These are phyloP conservation scores for Stephanodiscus minutulus DNA, from an alignment of 108 stramenopile species.

Conservation along the genomic window DNA sequence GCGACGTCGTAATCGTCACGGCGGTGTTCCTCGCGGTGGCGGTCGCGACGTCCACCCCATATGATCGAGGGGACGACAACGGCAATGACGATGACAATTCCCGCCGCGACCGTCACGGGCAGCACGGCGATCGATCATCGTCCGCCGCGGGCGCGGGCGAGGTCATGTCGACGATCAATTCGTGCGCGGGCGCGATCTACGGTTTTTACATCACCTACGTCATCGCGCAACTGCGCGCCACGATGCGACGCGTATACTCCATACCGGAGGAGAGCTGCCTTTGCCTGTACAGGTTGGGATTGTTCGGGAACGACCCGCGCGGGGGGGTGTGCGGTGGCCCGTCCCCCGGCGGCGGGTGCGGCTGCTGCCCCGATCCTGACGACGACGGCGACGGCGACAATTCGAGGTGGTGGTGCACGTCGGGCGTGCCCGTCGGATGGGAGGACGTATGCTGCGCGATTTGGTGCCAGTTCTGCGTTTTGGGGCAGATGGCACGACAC, in stretches of 20 bases:
- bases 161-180: constrained; percentile 24
- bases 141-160: constrained; percentile 11
- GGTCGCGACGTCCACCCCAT: background rate
- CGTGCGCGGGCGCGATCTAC: constrained; percentile 7
- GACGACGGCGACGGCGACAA: too few species aligned
- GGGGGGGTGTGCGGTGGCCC: constrained; percentile 26
- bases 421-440: constrained; percentile 48
- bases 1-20: constrained; percentile 23
- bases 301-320: constrained; percentile 23
- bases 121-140: background rate
- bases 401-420: constrained; percentile 17
- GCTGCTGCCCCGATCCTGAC: background rate
- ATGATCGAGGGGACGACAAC: constrained; percentile 1
- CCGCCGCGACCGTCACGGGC: background rate
- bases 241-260: constrained; percentile 42
- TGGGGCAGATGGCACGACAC: constrained; percentile 79
- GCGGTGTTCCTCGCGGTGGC: constrained; percentile 14
- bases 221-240: constrained; percentile 32
- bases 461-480: constrained; percentile 71
- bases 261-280: constrained; percentile 48
- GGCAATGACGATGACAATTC: constrained; percentile 2
- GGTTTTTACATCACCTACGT: constrained; percentile 30
- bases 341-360: constrained; percentile 15
- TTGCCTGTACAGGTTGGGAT: constrained; percentile 21
- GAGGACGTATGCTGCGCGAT: constrained; percentile 77